Percentiles rank a stretch among this genome's conserved stretches.
These are phyloP conservation scores for Coemansia reversa DNA, from an alignment of 192 early-diverging fungal genomes.

Conservation along the genomic window DNA sequence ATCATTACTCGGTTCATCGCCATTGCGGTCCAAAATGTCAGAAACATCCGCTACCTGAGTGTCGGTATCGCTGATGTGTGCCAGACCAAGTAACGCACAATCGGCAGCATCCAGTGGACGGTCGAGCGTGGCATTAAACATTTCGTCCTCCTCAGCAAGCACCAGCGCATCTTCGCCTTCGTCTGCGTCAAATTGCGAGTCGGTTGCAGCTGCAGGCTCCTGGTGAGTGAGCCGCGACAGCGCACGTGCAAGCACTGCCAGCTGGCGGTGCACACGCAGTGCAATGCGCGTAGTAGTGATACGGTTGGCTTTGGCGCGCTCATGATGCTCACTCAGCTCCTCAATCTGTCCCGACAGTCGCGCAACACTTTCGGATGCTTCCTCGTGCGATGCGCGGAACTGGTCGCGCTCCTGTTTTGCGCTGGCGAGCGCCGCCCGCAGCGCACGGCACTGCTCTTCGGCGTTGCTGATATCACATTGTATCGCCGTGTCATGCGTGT, in stretches of 20 bases:
- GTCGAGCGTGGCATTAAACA: constrained; percentile 43
- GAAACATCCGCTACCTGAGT: neutral
- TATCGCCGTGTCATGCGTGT: constrained; percentile 12
- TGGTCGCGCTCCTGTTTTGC: constrained; percentile 50
- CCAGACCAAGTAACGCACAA: constrained; percentile 14
- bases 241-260: constrained; percentile 27
- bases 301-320: constrained; percentile 43
- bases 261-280: constrained; percentile 34
- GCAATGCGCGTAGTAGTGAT: constrained; percentile 32
- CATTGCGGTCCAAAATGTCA: constrained; percentile 1
- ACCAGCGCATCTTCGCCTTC: constrained; percentile 32
- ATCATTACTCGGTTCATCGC: constrained; percentile 17
- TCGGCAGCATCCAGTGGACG: constrained; percentile 22
- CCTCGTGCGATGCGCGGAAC: constrained; percentile 44
- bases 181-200: constrained; percentile 5
- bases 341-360: constrained; percentile 43
- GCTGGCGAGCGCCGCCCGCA: constrained; percentile 26
- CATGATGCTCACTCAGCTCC: constrained; percentile 41
- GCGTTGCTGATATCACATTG: constrained; percentile 21
- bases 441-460: constrained; percentile 27
- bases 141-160: constrained; percentile 38
- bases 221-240: constrained; percentile 25
- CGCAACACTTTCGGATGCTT: constrained; percentile 29
- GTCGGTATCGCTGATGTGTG: neutral
- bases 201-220: constrained; percentile 1